Evolutionary conservation across 1,284 basidiomycete genomes (phyloP), one percentile per base, ranked within the genome.

Genomic region (Ganoderma multipileum): DNA sequence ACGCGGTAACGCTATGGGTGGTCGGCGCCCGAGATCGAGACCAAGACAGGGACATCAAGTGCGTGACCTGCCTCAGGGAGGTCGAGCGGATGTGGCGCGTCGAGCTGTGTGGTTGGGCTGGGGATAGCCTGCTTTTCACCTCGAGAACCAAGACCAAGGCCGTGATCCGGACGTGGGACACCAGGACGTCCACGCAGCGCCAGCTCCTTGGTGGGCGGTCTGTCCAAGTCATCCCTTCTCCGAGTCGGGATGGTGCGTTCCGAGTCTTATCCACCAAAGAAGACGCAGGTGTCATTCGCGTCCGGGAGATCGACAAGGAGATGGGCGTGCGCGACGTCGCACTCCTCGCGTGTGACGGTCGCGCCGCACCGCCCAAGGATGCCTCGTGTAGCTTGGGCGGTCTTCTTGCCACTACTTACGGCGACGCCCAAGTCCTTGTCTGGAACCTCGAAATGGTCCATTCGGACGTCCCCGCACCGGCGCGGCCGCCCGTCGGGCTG

Each of bases 41-140:
- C 38, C 6, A 39, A 14, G n/a, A n/a, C 20, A n/a, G 18, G 7
- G 42, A 44, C 18, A 8, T 50, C 47, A 50, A 50, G 47, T 50
- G 47, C n/a, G 47, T 26, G 9, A 50, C n/a, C n/a, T 20, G 18
- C n/a, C 47, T 50, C 18, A 23, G n/a, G 23, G 47, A 50, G 23
- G 47, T 23, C 47, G n/a, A 50, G 47, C 47, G 47, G n/a, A 50
- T 50, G 47, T 50, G 47, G 47, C 47, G 47, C 47, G 47, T 50
- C 47, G 47, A 50, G n/a, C 47, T 50, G n/a, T 50, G 47, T 7
- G 47, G 47, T 9, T 26, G 23, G 47, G 47, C 23, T 23, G 47
- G 47, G 0, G 23, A 26, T 12, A 23, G n/a, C 47, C 47, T 50
- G n/a, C 47, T 50, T 9, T 50, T 50, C n/a, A 50, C 42, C 20